These are phyloP conservation scores for Zygoascus tannicola DNA, from an alignment of 805 yeast species.

Conservation along the genomic window DNA sequence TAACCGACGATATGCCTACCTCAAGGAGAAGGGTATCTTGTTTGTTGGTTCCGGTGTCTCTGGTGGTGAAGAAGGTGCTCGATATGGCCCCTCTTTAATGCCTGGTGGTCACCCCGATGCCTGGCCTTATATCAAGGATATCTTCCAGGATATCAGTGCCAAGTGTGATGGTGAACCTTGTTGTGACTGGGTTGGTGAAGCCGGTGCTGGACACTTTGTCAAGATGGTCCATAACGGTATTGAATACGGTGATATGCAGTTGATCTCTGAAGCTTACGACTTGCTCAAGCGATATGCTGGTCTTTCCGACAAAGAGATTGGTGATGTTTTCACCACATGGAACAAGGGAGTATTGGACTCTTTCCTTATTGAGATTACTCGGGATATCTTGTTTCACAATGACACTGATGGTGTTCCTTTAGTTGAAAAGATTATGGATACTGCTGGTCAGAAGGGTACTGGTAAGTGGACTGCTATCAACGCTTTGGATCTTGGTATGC, in stretches of 20 bases:
- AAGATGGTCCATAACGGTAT: slow-evolving; percentile 99
- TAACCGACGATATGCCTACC: slow-evolving; percentile 90
- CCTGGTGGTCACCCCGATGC: slow-evolving; percentile 98
- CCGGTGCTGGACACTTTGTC: slow-evolving; percentile 98
- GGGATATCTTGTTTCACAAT: slow-evolving; percentile 83
- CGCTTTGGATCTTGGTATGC: slow-evolving; percentile 96
- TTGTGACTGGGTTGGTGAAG: slow-evolving; percentile 99
- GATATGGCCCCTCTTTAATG: slow-evolving; percentile 98
- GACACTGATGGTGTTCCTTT: slow-evolving; percentile 88
- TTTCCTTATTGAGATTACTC: slow-evolving; percentile 91
- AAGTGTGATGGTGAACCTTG: slow-evolving; percentile 98
- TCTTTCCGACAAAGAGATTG: slow-evolving; percentile 82
- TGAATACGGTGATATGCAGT: slow-evolving; percentile 99
- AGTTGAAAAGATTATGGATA: slow-evolving; percentile 91
- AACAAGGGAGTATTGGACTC: slow-evolving; percentile 97
- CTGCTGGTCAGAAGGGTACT: slow-evolving; percentile 99
- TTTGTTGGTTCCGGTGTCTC: slow-evolving; percentile 99
- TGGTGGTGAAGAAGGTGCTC: slow-evolving; percentile 99
- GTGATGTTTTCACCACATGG: slow-evolving; percentile 87
- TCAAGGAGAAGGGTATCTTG: slow-evolving; percentile 74
- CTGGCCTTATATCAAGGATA: slow-evolving; percentile 96
- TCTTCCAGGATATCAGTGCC: slow-evolving; percentile 93
- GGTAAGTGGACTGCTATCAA: slow-evolving; percentile 99
- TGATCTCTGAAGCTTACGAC: slow-evolving; percentile 96
- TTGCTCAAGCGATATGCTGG: slow-evolving; percentile 90